Evolutionary conservation across 768 basidiomycete genomes (phyloP), one percentile per base, ranked within the genome.

Genomic region (Panaeolus cyanescens): DNA sequence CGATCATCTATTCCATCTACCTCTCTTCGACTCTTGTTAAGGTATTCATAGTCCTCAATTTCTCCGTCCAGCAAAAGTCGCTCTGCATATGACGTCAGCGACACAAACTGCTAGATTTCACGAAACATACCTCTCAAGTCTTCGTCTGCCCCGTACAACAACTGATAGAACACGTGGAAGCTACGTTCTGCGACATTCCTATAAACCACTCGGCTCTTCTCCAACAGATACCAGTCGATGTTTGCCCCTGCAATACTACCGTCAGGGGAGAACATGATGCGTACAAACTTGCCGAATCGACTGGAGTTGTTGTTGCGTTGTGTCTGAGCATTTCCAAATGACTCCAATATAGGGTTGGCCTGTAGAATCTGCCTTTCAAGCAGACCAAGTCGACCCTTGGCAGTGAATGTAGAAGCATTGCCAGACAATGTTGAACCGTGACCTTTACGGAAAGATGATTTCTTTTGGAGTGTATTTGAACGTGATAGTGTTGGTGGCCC

Each of bases 241-340:
- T 95, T 98, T 25, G 97, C 97, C 0, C 97, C 97, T 0, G 95
- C 92, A 60, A 99, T 99, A 65, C 93, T 94, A 2, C 96, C 96
- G 65, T 92, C 88, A 0, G 92, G 89, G 1, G 93, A 86, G 75
- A 99, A 99, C 70, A 90, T 91, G 62, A 99, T 99, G 45, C 95
- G 84, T 53, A 99, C 92, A 72, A 99, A 99, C 76, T 99, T 99
- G 31, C 95, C 96, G 72, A 99, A 99, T 36, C 97, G 92, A 83
- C 93, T 95, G 1, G 97, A 99, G 71, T 99, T 99, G 76, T 99
- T 98, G 71, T 99, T 99, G 45, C 96, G 82, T 75, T 97, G 92
- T 0, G 97, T 99, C 73, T 99, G 97, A 5, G 97, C 96, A 72
- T 99, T 99, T 31, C 97, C 97, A 65, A 99, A 99, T 3, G 97